Conservation (phyloP, 2,329 filamentous ascomycete species). For the Aspergillus pseudoviridinutans region DNA sequence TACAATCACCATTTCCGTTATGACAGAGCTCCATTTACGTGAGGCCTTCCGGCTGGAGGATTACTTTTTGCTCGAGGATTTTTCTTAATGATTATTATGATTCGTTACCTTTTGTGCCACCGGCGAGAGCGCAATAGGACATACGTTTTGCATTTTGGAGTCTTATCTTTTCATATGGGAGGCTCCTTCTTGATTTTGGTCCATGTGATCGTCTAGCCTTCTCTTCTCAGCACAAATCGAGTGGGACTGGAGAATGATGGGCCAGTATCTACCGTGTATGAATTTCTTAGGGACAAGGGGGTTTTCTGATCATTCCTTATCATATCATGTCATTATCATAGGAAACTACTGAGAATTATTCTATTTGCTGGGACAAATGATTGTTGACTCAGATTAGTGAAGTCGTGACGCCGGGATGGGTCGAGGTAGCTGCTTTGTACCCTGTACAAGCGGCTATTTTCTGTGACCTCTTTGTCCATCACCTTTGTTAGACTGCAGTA, state of each 20-base stretch:
- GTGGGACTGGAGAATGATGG: background rate
- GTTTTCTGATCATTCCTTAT: background rate
- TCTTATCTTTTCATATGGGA: background rate
- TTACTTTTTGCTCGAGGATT: background rate
- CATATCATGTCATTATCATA: background rate
- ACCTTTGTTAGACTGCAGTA: background rate
- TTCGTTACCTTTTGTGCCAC: background rate
- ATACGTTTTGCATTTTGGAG: slow-evolving; percentile 6
- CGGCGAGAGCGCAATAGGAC: background rate
- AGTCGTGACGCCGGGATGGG: background rate
- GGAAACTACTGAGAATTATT: background rate
- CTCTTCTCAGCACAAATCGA: background rate
- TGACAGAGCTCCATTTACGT: background rate
- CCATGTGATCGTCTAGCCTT: background rate
- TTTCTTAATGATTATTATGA: background rate
- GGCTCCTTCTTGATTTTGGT: background rate
- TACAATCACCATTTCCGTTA: background rate
- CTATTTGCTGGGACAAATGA: background rate
- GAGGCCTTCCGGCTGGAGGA: background rate
- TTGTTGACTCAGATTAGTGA: background rate
- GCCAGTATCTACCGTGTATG: background rate
- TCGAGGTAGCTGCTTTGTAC: background rate
- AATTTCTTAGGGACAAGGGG: background rate
- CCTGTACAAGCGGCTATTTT: background rate
- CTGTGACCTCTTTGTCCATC: background rate